Conservation (phyloP, 352 stramenopile genomes). For the Phytophthora citricola region DNA sequence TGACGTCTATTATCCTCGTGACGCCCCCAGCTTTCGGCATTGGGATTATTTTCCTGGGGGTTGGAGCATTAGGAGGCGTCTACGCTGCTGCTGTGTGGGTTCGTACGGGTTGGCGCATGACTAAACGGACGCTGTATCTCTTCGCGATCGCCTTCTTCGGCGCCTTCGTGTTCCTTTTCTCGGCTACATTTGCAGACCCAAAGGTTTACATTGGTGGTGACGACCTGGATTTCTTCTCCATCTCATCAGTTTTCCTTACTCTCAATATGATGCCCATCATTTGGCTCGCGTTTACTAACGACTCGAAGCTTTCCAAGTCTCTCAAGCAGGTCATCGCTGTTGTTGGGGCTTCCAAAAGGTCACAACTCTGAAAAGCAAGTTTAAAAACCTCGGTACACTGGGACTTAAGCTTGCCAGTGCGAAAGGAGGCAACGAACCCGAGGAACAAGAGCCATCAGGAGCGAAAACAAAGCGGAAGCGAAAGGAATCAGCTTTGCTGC, state of each 20-base stretch:
- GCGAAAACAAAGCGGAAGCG: conserved; percentile 33
- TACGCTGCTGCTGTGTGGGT: conserved; percentile 71
- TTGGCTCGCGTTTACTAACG: conserved; percentile 92
- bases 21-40: conserved; percentile 82
- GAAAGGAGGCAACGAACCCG: conserved; percentile 38
- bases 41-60: conserved; percentile 76
- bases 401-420: conserved; percentile 74
- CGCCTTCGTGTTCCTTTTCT: conserved; percentile 84
- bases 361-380: conserved; percentile 77
- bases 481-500: conserved; percentile 74
- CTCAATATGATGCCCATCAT: conserved; percentile 92
- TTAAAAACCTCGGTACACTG: conserved; percentile 83
- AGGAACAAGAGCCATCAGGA: conserved; percentile 4
- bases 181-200: conserved; percentile 79
- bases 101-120: conserved; percentile 87
- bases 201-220: conserved; percentile 72
- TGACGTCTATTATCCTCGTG: conserved; percentile 74
- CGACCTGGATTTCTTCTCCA: conserved; percentile 78
- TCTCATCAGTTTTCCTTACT: conserved; percentile 83
- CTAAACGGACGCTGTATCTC: conserved; percentile 53
- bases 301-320: conserved; percentile 86
- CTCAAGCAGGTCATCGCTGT: conserved; percentile 81
- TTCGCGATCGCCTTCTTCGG: conserved; percentile 62
- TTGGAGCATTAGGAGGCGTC: conserved; percentile 43
- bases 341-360: conserved; percentile 82